These are phyloP conservation scores for Trichomonas tenax DNA, from an alignment of 208 protist species.

Conservation along the genomic window DNA sequence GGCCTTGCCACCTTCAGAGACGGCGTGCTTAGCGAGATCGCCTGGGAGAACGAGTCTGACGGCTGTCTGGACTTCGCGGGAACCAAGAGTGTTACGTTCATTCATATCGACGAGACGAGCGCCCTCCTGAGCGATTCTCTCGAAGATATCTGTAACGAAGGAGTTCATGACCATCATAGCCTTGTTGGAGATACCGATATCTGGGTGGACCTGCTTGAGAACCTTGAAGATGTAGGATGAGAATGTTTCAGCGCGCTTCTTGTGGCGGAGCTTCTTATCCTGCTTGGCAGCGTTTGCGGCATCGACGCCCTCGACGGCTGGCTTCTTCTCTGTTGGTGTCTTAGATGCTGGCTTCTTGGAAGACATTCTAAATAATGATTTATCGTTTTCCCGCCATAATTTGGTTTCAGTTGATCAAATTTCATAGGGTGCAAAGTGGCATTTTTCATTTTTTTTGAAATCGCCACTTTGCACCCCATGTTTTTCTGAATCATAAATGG, in stretches of 20 bases:
- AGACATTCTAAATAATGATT: not conserved
- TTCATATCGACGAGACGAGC: slow-evolving; percentile 81
- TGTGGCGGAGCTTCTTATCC: slow-evolving; percentile 30
- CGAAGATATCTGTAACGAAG: slow-evolving; percentile 81
- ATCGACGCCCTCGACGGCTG: not conserved
- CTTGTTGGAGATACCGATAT: slow-evolving; percentile 84
- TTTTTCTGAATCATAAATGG: too few relatives aligned
- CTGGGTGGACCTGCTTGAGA: slow-evolving; percentile 82
- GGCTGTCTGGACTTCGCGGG: slow-evolving; percentile 75
- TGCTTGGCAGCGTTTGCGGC: slow-evolving; percentile 20
- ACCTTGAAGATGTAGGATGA: slow-evolving; percentile 74
- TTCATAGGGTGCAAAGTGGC: too few relatives aligned
- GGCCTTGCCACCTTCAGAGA: slow-evolving; percentile 94
- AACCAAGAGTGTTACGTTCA: slow-evolving; percentile 80
- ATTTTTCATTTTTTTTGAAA: too few relatives aligned
- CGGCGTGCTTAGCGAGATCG: slow-evolving; percentile 93
- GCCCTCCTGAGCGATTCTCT: slow-evolving; percentile 82
- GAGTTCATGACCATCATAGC: slow-evolving; percentile 90
- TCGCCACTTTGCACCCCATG: too few relatives aligned
- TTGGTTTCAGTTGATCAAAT: too few relatives aligned
- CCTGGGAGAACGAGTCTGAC: slow-evolving; percentile 86
- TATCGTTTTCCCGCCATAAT: too few relatives aligned
- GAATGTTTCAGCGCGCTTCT: slow-evolving; percentile 64
- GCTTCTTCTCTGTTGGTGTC: slow-evolving; percentile 8
- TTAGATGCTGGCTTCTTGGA: slow-evolving; percentile 1